Evolutionary conservation across 345 rosid genomes (phyloP), one percentile per base, ranked within the genome.

Genomic region (Populus davidiana): DNA sequence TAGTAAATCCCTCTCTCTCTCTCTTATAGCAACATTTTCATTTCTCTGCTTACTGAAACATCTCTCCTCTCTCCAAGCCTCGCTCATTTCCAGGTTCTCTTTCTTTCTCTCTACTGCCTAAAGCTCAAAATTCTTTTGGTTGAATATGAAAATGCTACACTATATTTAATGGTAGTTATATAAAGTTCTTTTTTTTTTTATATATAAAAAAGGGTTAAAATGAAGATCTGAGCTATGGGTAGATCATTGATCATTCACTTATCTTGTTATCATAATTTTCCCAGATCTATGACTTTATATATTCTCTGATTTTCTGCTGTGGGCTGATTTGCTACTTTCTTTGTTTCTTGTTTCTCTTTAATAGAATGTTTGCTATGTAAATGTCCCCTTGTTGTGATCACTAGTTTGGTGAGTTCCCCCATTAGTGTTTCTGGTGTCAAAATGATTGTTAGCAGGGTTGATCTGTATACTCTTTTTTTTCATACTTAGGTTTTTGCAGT

Each of bases 141-240:
- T 75, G 6, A 20, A 65, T 71, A 36, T 44, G 49, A 52, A 74
- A 47, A 47, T 47, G 52, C 52, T 14, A 14, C 52, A 71, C 63
- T 61, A 31, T 77, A 65, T 75, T 33, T 33, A 33, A 33, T 78
- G 52, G 27, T 76, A 29, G 47, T 69, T 35, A 47, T 52, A 16
- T 67, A 49, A 76, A 72, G 74, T 67, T 47, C 47, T 43, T 43
- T 43, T 0, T 33, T 33, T 4, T 4, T 33, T 4, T 33, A 0
- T 41, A 10, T 43, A 11, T 43, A 11, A 2, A 43, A 43, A 43
- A 13, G 3, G 47, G 47, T 43, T 43, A 27, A 74, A 3, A 27
- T 75, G 72, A 66, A 80, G 87, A 87, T 84, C 86, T 81, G 85
- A 81, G 83, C 31, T 81, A 70, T 73, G 66, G 70, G 79, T 82